Evolutionary conservation across 495 filamentous ascomycete genomes (phyloP).

Genomic region (Xylaria cubensis): DNA sequence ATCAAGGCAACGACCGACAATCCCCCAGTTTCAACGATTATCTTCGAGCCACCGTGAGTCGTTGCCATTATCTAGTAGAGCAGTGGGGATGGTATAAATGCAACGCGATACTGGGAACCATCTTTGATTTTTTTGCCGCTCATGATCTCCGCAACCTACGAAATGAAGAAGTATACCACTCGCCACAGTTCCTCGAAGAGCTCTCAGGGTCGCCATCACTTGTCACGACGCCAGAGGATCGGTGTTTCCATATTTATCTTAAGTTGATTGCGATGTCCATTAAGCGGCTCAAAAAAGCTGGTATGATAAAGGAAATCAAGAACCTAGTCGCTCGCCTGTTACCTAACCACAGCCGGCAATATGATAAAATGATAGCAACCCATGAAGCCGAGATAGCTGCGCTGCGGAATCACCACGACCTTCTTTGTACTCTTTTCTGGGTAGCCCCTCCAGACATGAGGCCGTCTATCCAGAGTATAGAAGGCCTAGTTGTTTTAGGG

Average conservation of each 20-base stretch:
- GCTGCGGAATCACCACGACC: constrained; percentile 90
- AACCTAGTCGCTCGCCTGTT: constrained; percentile 80
- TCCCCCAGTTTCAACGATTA: constrained; percentile 80
- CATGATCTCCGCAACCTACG: constrained; percentile 74
- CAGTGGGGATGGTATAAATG: constrained; percentile 88
- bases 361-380: constrained; percentile 81
- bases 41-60: constrained; percentile 70
- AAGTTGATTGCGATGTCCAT: constrained; percentile 81
- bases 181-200: constrained; percentile 78
- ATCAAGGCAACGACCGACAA: constrained; percentile 62
- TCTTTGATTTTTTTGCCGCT: constrained; percentile 91
- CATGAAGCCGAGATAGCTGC: constrained; percentile 80
- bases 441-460: constrained; percentile 74
- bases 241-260: constrained; percentile 91
- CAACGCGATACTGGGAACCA: constrained; percentile 73
- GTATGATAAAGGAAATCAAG: constrained; percentile 73
- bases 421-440: constrained; percentile 90
- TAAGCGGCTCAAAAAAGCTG: constrained; percentile 61
- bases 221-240: constrained; percentile 68
- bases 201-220: constrained; percentile 69
- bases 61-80: constrained; percentile 80
- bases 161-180: constrained; percentile 77
- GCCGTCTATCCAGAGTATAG: constrained; percentile 73
- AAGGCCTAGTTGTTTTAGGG: constrained; percentile 77
- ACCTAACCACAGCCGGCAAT: constrained; percentile 86